Percentiles rank a stretch among this genome's conserved stretches.
Conservation (phyloP, 352 stramenopile species). For the Globisporangium takayamanum region DNA sequence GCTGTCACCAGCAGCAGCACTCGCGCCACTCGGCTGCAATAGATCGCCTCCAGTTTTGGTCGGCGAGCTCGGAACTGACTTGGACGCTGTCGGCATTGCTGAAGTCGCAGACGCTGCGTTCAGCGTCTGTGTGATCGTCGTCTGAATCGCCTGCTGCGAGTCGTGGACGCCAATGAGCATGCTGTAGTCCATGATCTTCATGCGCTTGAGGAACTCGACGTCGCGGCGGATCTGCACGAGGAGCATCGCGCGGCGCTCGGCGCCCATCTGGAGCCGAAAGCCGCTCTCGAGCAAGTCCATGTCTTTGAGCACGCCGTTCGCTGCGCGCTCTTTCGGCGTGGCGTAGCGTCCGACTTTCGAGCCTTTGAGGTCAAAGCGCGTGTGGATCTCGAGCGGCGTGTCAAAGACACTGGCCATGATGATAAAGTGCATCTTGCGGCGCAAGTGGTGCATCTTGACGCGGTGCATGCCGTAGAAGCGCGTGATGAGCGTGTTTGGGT, state of each 20-base stretch:
- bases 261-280: slow-evolving; percentile 82
- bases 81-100: slow-evolving; percentile 13
- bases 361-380: slow-evolving; percentile 88
- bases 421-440: slow-evolving; percentile 91
- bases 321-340: slow-evolving; percentile 43
- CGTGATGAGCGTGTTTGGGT: slow-evolving; percentile 96
- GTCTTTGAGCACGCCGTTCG: slow-evolving; percentile 84
- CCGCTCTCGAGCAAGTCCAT: slow-evolving; percentile 86
- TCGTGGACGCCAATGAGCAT: slow-evolving; percentile 91
- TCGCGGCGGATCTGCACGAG: slow-evolving; percentile 86
- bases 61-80: slow-evolving; percentile 39
- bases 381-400: slow-evolving; percentile 89
- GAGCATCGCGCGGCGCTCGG: slow-evolving; percentile 65
- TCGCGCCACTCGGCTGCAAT: background rate
- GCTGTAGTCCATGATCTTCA: slow-evolving; percentile 96
- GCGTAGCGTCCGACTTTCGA: slow-evolving; percentile 82
- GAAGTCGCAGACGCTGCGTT: slow-evolving; percentile 8
- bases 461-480: slow-evolving; percentile 97
- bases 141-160: slow-evolving; percentile 45
- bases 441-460: slow-evolving; percentile 95
- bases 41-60: slow-evolving; percentile 5
- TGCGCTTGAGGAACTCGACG: slow-evolving; percentile 85
- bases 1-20: background rate
- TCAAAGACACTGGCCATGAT: slow-evolving; percentile 98
- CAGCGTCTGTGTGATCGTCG: slow-evolving; percentile 33